Base-by-base conservation (phyloP, 257 asterid species). In the Nicotiana knightiana region DNA sequence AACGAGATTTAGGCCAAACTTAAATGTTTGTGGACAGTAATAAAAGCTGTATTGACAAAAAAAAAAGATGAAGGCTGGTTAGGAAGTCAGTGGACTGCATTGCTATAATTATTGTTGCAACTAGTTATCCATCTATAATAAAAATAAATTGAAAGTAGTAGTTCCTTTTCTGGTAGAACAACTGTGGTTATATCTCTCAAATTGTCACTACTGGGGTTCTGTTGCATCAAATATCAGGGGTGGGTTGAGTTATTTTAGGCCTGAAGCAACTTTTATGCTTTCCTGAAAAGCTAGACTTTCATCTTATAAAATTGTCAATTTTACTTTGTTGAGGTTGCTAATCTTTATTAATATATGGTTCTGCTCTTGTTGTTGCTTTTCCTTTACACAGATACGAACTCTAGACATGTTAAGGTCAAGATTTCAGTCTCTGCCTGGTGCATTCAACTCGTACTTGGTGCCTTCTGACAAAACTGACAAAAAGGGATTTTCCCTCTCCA, bases 401-500 rank as follows among this genome's bases (percentile, higher is more conserved):
- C 97, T 96, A 62, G 92, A 89, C 89, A 96, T 96, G 99, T 87
- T 96, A 67, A 89, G 99, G 87, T 93, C 99, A 75, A 95, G 98
- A 59, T 96, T 96, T 85, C 97, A 90, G 88, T 96, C 99, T 32
- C 88, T 96, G 77, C 99, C 99, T 71, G 94, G 95, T 86, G 99
- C 98, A 86, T 96, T 96, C 92, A 94, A 94, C 86, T 89, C 95
- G 57, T 86, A 85, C 85, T 89, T 96, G 90, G 90, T 94, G 67
- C 99, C 99, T 73, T 90, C 97, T 53, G 93, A 92, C 53, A 91
- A 82, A 89, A 77, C 86, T 66, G 92, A 87, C 86, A 96, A 90
- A 86, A 85, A 90, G 85, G 92, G 97, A 81, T 89, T 93, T 85
- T 90, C 93, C 85, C 86, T 90, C 78, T 87, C 97, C 79, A 96